phyloP scores from a whole-genome alignment of 352 stramenopile genomes.

The Blastocystis sp. region DNA sequence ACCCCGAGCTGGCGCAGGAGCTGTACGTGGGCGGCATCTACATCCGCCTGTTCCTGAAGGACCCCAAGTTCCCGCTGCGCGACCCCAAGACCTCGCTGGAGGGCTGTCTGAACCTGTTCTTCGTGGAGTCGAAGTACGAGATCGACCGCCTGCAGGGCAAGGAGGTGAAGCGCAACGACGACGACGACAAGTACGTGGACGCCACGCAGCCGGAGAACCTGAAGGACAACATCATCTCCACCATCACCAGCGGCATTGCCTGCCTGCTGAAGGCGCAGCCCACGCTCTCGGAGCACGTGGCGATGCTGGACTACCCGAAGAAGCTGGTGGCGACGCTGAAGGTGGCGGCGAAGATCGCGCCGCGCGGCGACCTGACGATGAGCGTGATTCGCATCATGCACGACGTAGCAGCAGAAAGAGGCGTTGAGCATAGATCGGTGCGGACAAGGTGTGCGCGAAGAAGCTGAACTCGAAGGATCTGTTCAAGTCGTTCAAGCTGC shows the following conservation, averaged over 20 bases:
- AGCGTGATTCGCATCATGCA: slow-evolving; percentile 69
- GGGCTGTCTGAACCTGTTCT: slow-evolving; percentile 72
- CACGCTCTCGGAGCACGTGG: slow-evolving; percentile 67
- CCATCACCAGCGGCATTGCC: slow-evolving; percentile 68
- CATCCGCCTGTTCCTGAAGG: slow-evolving; percentile 85
- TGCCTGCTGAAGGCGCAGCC: slow-evolving; percentile 69
- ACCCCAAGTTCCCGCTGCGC: slow-evolving; percentile 84
- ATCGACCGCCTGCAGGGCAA: slow-evolving; percentile 59
- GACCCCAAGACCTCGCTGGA: slow-evolving; percentile 81
- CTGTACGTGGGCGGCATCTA: slow-evolving; percentile 81
- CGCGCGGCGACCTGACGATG: slow-evolving; percentile 66
- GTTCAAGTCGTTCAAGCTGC: slow-evolving; percentile 31
- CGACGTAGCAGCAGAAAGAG: slow-evolving; percentile 16
- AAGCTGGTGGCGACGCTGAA: slow-evolving; percentile 69
- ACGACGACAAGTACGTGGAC: slow-evolving; percentile 69
- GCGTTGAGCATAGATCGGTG: slow-evolving; percentile 31
- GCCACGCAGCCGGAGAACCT: slow-evolving; percentile 67
- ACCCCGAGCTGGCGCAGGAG: slow-evolving; percentile 76
- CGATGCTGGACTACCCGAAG: slow-evolving; percentile 67
- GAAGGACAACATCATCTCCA: slow-evolving; percentile 70
- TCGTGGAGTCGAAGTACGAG: slow-evolving; percentile 69
- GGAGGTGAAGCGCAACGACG: slow-evolving; percentile 64
- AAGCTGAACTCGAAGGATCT: slow-evolving; percentile 61
- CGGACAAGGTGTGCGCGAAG: slow-evolving; percentile 63
- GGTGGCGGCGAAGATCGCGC: slow-evolving; percentile 10